A percentile compares a stretch with the other conserved stretches of the same genome.
Conservation (phyloP, 306 rosid species). For the Abrus precatorius region DNA sequence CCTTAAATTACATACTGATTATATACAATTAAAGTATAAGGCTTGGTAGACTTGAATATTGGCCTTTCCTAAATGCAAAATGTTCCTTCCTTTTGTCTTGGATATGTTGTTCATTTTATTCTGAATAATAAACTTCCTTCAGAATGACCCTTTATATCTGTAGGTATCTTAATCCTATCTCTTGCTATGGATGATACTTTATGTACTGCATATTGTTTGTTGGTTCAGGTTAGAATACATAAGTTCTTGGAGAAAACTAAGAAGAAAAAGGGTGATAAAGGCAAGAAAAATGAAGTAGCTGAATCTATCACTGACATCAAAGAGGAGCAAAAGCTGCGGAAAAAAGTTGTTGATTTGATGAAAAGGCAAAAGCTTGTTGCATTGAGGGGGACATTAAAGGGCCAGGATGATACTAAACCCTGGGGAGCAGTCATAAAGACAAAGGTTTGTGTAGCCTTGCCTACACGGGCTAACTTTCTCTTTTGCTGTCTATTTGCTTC, state of each 20-base stretch:
- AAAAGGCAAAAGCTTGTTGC: slow-evolving; percentile 76
- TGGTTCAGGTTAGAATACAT: slow-evolving; percentile 81
- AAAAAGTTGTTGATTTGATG: slow-evolving; percentile 79
- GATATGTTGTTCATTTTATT: slow-evolving; percentile 36
- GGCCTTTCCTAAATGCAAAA: slow-evolving; percentile 6
- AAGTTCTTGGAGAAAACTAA: slow-evolving; percentile 74
- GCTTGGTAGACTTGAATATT: slow-evolving; percentile 25
- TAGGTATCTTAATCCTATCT: slow-evolving; percentile 4
- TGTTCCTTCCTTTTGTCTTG: neutral
- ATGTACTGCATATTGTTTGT: slow-evolving; percentile 43
- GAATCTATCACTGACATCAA: slow-evolving; percentile 46
- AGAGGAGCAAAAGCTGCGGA: slow-evolving; percentile 75
- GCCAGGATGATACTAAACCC: slow-evolving; percentile 62
- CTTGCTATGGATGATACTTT: slow-evolving; percentile 38
- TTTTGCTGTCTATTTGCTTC: slow-evolving; percentile 40
- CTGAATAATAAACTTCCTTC: slow-evolving; percentile 29
- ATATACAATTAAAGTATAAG: neutral
- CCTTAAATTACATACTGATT: neutral
- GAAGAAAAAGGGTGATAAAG: slow-evolving; percentile 62
- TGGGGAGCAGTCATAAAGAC: slow-evolving; percentile 80
- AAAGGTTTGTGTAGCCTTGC: slow-evolving; percentile 64
- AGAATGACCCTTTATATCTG: slow-evolving; percentile 26
- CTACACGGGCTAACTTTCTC: slow-evolving; percentile 33
- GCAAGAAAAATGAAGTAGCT: slow-evolving; percentile 54
- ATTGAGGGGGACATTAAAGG: slow-evolving; percentile 65